A percentile compares a stretch with the other conserved stretches of the same genome.
These are phyloP conservation scores for Silene noctiflora DNA, from an alignment of 179 eudicot genomes.

Conservation along the genomic window DNA sequence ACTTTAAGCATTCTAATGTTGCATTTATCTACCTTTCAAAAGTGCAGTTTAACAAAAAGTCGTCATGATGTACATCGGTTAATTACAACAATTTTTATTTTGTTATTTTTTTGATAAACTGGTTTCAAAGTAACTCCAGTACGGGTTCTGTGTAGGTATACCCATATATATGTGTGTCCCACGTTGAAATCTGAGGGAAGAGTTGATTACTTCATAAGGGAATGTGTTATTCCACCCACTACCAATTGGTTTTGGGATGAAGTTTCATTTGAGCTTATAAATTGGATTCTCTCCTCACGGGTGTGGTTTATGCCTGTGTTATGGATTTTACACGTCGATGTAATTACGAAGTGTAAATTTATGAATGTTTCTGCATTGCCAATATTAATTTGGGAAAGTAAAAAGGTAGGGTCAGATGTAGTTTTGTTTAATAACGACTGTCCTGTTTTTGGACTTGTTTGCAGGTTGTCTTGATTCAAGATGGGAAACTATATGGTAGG, in stretches of 20 bases:
- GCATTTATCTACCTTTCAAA: background rate
- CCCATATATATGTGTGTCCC: background rate
- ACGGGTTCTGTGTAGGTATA: background rate
- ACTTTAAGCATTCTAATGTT: background rate
- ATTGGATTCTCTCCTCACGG: background rate
- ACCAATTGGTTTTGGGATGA: background rate
- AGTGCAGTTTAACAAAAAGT: background rate
- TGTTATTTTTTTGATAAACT: background rate
- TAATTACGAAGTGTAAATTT: background rate
- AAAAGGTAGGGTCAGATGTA: background rate
- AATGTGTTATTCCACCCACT: background rate
- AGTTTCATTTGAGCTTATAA: background rate
- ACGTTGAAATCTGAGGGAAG: background rate
- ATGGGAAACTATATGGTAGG: slow-evolving; percentile 87
- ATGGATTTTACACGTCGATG: background rate
- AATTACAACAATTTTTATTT: background rate
- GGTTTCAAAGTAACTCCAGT: background rate
- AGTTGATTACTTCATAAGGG: background rate
- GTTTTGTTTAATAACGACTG: background rate
- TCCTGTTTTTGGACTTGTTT: slow-evolving; percentile 23
- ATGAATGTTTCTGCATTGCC: slow-evolving; percentile 3
- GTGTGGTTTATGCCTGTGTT: background rate
- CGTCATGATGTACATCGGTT: background rate
- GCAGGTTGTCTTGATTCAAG: slow-evolving; percentile 91
- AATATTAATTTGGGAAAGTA: background rate